These are phyloP conservation scores for Oxytropis ochrocephala DNA, from an alignment of 306 rosid genomes.

Conservation along the genomic window DNA sequence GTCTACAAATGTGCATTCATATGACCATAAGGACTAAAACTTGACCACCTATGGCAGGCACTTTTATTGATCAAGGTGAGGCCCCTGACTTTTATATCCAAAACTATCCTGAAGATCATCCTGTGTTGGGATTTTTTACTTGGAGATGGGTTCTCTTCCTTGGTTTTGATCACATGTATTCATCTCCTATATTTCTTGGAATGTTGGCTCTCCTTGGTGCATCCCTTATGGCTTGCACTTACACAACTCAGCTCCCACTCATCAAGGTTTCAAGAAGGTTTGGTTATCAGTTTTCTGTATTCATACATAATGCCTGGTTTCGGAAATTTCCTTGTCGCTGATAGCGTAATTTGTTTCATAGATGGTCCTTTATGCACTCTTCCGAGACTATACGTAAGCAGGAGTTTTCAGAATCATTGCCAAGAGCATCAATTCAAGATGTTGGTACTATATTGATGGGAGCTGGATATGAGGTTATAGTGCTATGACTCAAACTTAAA, in stretches of 20 bases:
- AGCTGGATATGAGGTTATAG: slow-evolving; percentile 85
- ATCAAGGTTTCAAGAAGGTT: slow-evolving; percentile 91
- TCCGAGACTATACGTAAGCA: slow-evolving; percentile 70
- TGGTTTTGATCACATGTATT: slow-evolving; percentile 93
- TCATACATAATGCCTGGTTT: slow-evolving; percentile 12
- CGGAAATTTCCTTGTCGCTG: background rate
- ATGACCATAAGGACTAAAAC: background rate
- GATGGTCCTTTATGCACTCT: slow-evolving; percentile 83
- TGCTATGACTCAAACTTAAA: slow-evolving; percentile 9
- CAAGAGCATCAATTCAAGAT: slow-evolving; percentile 77
- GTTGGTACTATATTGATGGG: slow-evolving; percentile 86
- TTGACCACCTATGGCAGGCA: slow-evolving; percentile 49
- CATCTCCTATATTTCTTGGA: slow-evolving; percentile 72
- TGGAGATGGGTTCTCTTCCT: slow-evolving; percentile 95
- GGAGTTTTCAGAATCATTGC: slow-evolving; percentile 75
- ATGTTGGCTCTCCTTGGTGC: slow-evolving; percentile 68
- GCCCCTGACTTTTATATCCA: slow-evolving; percentile 71
- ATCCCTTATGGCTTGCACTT: slow-evolving; percentile 93
- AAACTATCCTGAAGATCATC: slow-evolving; percentile 75
- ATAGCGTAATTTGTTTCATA: slow-evolving; percentile 27
- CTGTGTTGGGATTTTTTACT: slow-evolving; percentile 74
- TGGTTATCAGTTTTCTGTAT: slow-evolving; percentile 2
- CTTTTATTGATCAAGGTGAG: slow-evolving; percentile 88
- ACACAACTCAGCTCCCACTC: slow-evolving; percentile 90
- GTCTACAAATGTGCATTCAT: background rate